Base-by-base conservation (phyloP, 2,329 filamentous ascomycete genomes). In the Cladobotryum protrusum region DNA sequence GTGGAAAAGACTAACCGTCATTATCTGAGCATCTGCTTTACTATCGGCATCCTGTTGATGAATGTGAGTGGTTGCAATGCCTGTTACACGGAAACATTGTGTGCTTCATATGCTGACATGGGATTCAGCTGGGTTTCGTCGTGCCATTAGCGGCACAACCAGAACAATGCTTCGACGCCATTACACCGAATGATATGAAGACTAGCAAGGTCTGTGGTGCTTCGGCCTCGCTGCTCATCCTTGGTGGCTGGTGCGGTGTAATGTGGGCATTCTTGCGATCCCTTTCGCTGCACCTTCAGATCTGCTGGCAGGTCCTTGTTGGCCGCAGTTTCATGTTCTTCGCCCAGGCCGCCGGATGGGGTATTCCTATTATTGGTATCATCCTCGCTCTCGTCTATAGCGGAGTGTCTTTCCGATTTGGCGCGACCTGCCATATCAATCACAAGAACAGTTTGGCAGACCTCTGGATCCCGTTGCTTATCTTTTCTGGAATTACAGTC, bases 271-370 rank as follows among this genome's bases (percentile, higher is more conserved):
- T 96, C 65, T 78, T 96, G 53, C 83, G 93, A 55, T 87, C 92
- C 0, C 72, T 97, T 33, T 95, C 90, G 4, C 85, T 99, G 60
- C 93, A 99, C 68, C 82, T 99, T 20, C 93, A 97, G 68, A 96
- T 99, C 56, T 96, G 91, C 74, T 99, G 93, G 93, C 90, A 97
- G 67, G 78, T 95, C 33, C 83, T 92, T 7, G 87, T 95, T 4
- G 93, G 93, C 36, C 81, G 83, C 41, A 87, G 79, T 60, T 97
- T 96, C 69, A 96, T 96, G 82, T 89, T 89, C 74, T 79, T 81
- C 56, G 84, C 92, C 3, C 83, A 96, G 61, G 77, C 79, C 14
- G 72, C 84, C 8, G 93, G 93, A 54, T 96, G 92, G 87, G 87
- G 86, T 15, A 77, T 97, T 42, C 89, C 91, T 2, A 76, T 84